Conservation (phyloP, 495 filamentous ascomycete genomes). For the Aspergillus affinis region DNA sequence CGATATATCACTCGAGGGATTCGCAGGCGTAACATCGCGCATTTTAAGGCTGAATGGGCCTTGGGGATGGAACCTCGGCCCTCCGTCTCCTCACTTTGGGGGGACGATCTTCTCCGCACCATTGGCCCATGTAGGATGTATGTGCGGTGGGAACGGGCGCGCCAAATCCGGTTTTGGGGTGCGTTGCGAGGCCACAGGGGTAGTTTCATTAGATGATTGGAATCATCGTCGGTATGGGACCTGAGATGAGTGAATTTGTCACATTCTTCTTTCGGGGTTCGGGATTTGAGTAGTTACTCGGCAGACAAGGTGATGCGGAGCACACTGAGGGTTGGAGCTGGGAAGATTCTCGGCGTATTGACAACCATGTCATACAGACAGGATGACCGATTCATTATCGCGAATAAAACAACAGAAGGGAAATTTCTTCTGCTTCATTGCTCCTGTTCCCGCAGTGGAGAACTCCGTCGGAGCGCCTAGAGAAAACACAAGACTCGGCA, state of each 20-base stretch:
- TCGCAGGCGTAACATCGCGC: neutral
- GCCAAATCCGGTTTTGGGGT: neutral
- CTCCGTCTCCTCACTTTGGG: neutral
- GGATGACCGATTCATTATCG: too few species aligned
- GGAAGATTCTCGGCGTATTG: neutral
- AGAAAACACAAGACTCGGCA: neutral
- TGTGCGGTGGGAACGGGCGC: too few species aligned
- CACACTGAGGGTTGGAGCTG: neutral
- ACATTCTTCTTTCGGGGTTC: neutral
- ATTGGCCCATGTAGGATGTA: neutral
- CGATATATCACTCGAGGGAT: neutral
- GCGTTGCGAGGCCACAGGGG: neutral
- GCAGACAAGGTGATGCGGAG: neutral
- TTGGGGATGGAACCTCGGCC: neutral
- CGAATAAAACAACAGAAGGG: too few species aligned
- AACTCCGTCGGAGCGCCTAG: neutral
- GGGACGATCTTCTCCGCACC: neutral
- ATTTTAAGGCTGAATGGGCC: neutral
- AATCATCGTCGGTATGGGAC: neutral
- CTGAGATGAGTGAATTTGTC: neutral
- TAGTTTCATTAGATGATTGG: neutral
- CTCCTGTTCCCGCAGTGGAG: too few species aligned
- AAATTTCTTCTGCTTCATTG: too few species aligned
- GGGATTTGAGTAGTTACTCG: neutral
- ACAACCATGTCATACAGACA: neutral